phyloP scores from a whole-genome alignment of 2,329 filamentous ascomycete genomes.

The Clonostachys rosea region DNA sequence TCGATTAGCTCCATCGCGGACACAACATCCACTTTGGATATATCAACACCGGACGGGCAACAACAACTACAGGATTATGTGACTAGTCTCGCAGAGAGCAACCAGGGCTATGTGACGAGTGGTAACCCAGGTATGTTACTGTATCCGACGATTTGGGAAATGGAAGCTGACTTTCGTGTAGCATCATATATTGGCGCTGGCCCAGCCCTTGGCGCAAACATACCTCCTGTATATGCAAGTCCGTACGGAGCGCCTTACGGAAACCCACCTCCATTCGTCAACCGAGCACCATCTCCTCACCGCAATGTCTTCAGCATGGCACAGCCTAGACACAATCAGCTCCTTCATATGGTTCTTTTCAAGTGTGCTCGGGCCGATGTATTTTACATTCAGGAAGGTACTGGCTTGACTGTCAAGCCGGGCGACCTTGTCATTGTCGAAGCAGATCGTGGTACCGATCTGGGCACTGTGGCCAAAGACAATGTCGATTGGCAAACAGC shows the following conservation, averaged over 20 bases:
- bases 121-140: conserved; percentile 1
- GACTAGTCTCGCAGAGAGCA: not conserved
- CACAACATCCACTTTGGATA: conserved; percentile 39
- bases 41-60: conserved; percentile 34
- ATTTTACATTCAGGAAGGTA: conserved; percentile 95
- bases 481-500: conserved; percentile 86
- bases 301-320: conserved; percentile 56
- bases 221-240: conserved; percentile 20
- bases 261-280: conserved; percentile 35
- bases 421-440: conserved; percentile 97
- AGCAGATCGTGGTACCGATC: conserved; percentile 90
- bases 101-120: not conserved
- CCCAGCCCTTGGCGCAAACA: not conserved
- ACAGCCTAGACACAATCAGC: conserved; percentile 61
- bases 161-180: not conserved
- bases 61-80: conserved; percentile 2
- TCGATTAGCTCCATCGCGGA: conserved; percentile 59
- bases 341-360: conserved; percentile 88
- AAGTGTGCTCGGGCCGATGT: conserved; percentile 94
- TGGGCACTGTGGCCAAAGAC: conserved; percentile 86
- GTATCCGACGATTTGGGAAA: not conserved
- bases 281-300: conserved; percentile 56
- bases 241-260: conserved; percentile 43
- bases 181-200: conserved; percentile 11
- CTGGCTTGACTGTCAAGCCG: conserved; percentile 81